A percentile compares a stretch with the other conserved stretches of the same genome.
Conservation (phyloP, 495 filamentous ascomycete species). For the Trypethelium eluteriae region DNA sequence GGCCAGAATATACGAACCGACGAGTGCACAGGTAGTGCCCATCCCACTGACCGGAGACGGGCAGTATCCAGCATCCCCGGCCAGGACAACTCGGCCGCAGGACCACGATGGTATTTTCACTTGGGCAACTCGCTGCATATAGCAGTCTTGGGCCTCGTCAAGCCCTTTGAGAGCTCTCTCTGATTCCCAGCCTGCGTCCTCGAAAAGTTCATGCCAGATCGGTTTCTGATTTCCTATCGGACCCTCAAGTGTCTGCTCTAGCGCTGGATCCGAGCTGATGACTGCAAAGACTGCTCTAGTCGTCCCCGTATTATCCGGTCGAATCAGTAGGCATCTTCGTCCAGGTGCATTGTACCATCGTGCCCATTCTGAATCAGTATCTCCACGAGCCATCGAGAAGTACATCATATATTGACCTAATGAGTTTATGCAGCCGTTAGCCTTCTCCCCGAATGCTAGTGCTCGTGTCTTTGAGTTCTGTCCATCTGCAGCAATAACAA, state of each 20-base stretch:
- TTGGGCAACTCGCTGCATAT: conserved; percentile 24
- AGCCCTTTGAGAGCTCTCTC: conserved; percentile 16
- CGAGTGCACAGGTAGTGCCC: conserved; percentile 30
- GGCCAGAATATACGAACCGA: conserved; percentile 27
- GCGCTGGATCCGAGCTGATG: conserved; percentile 14
- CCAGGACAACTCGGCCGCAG: conserved; percentile 27
- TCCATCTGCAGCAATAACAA: conserved; percentile 26
- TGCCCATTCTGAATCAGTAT: conserved; percentile 16
- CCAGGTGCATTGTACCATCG: conserved; percentile 24
- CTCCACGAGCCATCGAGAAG: conserved; percentile 18
- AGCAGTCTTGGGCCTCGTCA: conserved; percentile 21
- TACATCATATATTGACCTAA: conserved; percentile 20
- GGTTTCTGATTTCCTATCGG: conserved; percentile 17
- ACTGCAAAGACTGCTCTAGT: conserved; percentile 15
- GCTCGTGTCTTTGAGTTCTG: conserved; percentile 15
- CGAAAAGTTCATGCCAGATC: conserved; percentile 16
- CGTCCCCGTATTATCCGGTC: conserved; percentile 17
- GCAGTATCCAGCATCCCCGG: conserved; percentile 31
- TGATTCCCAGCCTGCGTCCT: conserved; percentile 18
- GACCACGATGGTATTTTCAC: conserved; percentile 25
- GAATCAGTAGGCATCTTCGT: conserved; percentile 18
- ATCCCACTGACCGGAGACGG: conserved; percentile 29
- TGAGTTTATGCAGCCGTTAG: conserved; percentile 12
- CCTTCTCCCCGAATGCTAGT: conserved; percentile 18
- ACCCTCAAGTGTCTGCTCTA: conserved; percentile 4